A percentile compares a stretch with the other conserved stretches of the same genome.
phyloP scores from a whole-genome alignment of 1,139 yeast species.

The Candida glucosophila region DNA sequence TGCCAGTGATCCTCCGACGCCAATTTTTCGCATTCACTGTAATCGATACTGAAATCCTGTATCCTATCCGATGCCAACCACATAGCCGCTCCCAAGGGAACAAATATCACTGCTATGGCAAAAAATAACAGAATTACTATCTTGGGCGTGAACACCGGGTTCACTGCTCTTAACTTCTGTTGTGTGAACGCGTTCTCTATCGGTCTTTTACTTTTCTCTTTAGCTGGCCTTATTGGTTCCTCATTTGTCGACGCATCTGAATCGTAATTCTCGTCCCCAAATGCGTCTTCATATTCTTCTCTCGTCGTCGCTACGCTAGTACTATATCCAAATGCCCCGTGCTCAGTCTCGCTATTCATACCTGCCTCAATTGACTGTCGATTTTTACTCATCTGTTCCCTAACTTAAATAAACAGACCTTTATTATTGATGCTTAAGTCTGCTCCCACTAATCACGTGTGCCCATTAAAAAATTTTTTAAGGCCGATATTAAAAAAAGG shows the following conservation, averaged over 20 bases:
- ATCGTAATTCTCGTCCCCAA: conserved; percentile 5
- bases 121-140: conserved; percentile 80
- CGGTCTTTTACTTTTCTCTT: conserved; percentile 43
- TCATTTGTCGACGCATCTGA: conserved; percentile 5
- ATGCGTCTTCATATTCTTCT: conserved; percentile 4
- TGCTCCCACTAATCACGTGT: no score
- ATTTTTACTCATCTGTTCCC: no score
- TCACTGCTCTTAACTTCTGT: conserved; percentile 31
- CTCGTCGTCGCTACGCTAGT: no score
- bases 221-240: conserved; percentile 8
- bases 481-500: no score
- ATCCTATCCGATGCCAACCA: conserved; percentile 70
- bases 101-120: conserved; percentile 69
- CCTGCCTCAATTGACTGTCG: no score
- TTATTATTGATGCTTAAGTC: no score
- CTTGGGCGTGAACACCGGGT: conserved; percentile 84
- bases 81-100: conserved; percentile 89
- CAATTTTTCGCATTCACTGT: conserved; percentile 58
- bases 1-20: conserved; percentile 50
- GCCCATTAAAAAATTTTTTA: no score
- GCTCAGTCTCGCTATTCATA: no score
- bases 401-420: no score
- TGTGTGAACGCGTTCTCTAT: conserved; percentile 60
- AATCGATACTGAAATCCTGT: conserved; percentile 75
- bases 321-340: no score